Evolutionary conservation across 2,329 filamentous ascomycete genomes (phyloP).

Genomic region (Coleophoma crateriformis): DNA sequence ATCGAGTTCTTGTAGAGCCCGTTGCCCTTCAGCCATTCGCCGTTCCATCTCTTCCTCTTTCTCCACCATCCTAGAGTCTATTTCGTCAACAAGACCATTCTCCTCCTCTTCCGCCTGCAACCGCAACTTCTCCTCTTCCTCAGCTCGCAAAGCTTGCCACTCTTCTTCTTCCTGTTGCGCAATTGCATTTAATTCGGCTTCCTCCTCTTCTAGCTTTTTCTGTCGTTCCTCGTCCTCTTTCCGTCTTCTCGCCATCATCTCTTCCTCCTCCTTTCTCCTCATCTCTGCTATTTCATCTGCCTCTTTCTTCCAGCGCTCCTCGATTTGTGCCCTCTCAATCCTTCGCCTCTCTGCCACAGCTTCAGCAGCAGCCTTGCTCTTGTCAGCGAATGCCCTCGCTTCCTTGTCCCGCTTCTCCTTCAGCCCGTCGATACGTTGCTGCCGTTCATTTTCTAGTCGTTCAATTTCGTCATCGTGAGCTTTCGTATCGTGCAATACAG

Average conservation of each 20-base stretch:
- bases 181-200: conserved; percentile 5
- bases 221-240: conserved; percentile 4
- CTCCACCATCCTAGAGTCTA: conserved; percentile 18
- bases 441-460: conserved; percentile 14
- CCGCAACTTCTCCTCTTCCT: conserved; percentile 14
- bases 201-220: conserved; percentile 2
- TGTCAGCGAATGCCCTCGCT: conserved; percentile 5
- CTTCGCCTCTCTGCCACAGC: neutral
- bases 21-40: conserved; percentile 17
- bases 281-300: neutral
- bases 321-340: neutral
- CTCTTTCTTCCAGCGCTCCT: conserved; percentile 3
- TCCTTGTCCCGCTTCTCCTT: conserved; percentile 12
- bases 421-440: conserved; percentile 14
- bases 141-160: conserved; percentile 8
- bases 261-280: conserved; percentile 4
- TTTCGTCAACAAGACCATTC: conserved; percentile 9
- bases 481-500: conserved; percentile 14
- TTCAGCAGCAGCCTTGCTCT: conserved; percentile 1
- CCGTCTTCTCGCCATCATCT: conserved; percentile 2
- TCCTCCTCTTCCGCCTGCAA: conserved; percentile 13
- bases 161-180: conserved; percentile 8
- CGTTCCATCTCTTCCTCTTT: conserved; percentile 22
- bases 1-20: conserved; percentile 15
- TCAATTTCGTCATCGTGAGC: conserved; percentile 19